Evolutionary conservation across 345 rosid species (phyloP).

Genomic region (Geranium rotundifolium): DNA sequence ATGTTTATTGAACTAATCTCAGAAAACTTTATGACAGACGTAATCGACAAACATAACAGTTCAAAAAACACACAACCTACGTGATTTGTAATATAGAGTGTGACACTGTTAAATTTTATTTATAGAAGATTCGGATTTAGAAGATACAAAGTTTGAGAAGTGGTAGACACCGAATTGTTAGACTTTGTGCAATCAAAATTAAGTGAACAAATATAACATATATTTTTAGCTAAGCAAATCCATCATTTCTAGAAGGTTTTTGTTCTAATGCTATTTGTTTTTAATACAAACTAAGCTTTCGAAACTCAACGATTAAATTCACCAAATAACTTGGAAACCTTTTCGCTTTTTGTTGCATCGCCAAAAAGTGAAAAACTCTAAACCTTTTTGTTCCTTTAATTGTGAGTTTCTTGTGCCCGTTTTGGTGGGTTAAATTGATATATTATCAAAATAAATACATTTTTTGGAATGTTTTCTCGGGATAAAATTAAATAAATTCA

Average conservation of each 20-base stretch:
- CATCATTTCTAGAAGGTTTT: not conserved
- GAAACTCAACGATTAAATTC: not conserved
- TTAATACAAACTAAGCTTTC: not conserved
- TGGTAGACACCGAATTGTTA: not conserved
- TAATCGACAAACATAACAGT: too few relatives aligned
- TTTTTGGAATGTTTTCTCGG: too few relatives aligned
- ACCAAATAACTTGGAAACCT: not conserved
- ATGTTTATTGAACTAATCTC: too few relatives aligned
- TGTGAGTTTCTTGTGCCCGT: not conserved
- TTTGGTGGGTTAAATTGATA: not conserved
- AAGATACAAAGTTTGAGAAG: not conserved
- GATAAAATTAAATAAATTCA: too few relatives aligned
- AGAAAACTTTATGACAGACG: too few relatives aligned
- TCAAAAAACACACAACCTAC: too few relatives aligned
- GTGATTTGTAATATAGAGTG: too few relatives aligned
- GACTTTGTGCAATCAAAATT: not conserved
- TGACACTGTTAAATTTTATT: too few relatives aligned
- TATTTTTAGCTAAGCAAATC: too few relatives aligned
- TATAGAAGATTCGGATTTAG: too few relatives aligned
- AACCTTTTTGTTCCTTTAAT: not conserved
- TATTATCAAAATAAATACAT: too few relatives aligned
- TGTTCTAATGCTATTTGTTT: not conserved
- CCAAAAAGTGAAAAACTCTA: not conserved
- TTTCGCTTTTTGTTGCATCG: not conserved
- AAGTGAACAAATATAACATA: not conserved